phyloP scores from a whole-genome alignment of 2,329 filamentous ascomycete genomes.

The Aureobasidium lini region DNA sequence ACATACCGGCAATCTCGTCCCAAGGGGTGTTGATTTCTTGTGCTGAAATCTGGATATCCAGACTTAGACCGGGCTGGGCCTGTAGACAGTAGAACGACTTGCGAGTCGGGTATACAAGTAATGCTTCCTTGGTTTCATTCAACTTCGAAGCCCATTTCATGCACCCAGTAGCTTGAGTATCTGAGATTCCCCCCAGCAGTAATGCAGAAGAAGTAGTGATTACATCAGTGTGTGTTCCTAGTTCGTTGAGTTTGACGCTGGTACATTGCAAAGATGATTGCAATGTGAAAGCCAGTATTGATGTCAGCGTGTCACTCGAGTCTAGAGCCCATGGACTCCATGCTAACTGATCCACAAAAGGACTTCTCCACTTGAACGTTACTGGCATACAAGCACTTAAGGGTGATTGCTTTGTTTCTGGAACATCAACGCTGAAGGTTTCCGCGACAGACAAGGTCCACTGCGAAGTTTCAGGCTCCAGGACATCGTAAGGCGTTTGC shows the following conservation, averaged over 20 bases:
- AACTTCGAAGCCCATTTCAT: slow-evolving; percentile 18
- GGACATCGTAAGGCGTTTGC: slow-evolving; percentile 30
- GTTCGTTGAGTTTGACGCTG: background rate
- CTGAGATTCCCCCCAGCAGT: background rate
- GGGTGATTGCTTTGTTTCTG: background rate
- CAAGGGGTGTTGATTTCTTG: slow-evolving; percentile 36
- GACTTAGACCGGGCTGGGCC: background rate
- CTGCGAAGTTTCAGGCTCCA: background rate
- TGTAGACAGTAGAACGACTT: slow-evolving; percentile 1
- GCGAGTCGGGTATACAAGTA: slow-evolving; percentile 2
- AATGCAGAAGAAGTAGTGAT: background rate
- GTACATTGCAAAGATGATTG: slow-evolving; percentile 1
- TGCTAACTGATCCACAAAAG: slow-evolving; percentile 28
- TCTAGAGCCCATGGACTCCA: slow-evolving; percentile 33
- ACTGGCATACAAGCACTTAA: slow-evolving; percentile 7
- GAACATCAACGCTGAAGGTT: background rate
- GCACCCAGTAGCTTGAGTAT: slow-evolving; percentile 16
- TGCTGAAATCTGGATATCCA: background rate
- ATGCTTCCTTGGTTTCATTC: background rate
- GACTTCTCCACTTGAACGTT: slow-evolving; percentile 27
- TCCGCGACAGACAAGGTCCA: slow-evolving; percentile 17
- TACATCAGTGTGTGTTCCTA: background rate
- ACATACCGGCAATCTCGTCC: slow-evolving; percentile 32
- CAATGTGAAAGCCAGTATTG: slow-evolving; percentile 30
- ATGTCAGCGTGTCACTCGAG: slow-evolving; percentile 18